phyloP scores from a whole-genome alignment of 1,284 basidiomycete genomes.

The Rhodotorula sp. region DNA sequence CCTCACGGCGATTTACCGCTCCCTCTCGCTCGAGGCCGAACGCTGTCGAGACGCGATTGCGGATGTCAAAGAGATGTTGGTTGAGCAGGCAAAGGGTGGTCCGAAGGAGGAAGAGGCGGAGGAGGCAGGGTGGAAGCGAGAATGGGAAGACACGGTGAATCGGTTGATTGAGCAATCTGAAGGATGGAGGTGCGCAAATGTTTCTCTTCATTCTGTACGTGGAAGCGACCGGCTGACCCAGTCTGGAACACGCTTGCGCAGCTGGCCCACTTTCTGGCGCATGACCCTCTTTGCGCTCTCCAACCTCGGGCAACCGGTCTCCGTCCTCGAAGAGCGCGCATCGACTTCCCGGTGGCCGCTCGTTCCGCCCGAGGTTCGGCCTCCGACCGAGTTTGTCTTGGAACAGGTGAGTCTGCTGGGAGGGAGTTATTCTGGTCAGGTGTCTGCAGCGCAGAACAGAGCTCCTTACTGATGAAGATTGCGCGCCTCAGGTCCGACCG shows the following conservation, averaged over 20 bases:
- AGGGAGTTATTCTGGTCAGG: too few species aligned
- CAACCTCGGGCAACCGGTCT: neutral
- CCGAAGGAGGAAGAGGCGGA: constrained; percentile 14
- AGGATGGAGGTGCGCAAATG: constrained; percentile 51
- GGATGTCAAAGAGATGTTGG: constrained; percentile 54
- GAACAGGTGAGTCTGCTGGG: constrained; percentile 7
- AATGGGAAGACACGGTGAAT: constrained; percentile 54
- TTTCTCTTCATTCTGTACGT: neutral
- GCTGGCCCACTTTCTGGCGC: constrained; percentile 39
- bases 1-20: constrained; percentile 52
- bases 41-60: constrained; percentile 52
- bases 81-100: constrained; percentile 35
- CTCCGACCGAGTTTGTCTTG: constrained; percentile 1
- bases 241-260: neutral
- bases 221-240: rapidly evolving
- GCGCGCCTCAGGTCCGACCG: constrained; percentile 9
- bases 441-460: neutral
- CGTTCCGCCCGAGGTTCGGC: neutral
- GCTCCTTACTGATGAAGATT: neutral
- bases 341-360: constrained; percentile 1
- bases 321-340: neutral
- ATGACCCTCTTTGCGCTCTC: constrained; percentile 33
- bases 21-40: constrained; percentile 49
- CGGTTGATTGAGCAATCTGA: constrained; percentile 52
- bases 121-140: constrained; percentile 48